Percentiles rank a stretch among this genome's conserved stretches.
Conservation (phyloP, 2,329 filamentous ascomycete species). For the Colletotrichum incanum region DNA sequence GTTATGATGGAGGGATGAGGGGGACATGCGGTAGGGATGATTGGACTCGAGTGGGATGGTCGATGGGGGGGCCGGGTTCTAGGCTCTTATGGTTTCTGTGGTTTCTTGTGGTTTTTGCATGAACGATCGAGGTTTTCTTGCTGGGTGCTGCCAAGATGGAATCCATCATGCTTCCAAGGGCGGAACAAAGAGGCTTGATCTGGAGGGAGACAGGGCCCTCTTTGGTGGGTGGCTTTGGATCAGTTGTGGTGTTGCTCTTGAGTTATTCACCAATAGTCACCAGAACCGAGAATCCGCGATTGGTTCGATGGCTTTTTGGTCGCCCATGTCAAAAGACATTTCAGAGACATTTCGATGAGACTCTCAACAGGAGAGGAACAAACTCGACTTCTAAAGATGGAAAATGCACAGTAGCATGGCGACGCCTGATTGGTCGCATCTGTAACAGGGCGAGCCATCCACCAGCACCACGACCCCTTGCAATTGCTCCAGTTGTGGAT, state of each 20-base stretch:
- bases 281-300: background rate
- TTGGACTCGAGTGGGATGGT: background rate
- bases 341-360: background rate
- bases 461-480: constrained; percentile 8
- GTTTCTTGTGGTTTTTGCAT: constrained; percentile 21
- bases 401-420: constrained; percentile 22
- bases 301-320: background rate
- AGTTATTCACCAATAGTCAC: background rate
- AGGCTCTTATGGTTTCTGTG: background rate
- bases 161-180: constrained; percentile 12
- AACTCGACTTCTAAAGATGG: constrained; percentile 33
- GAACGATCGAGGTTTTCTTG: constrained; percentile 19
- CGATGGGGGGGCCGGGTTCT: background rate
- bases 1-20: constrained; percentile 2
- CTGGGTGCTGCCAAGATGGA: constrained; percentile 22
- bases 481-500: constrained; percentile 1
- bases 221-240: background rate
- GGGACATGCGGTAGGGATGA: constrained; percentile 34
- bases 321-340: background rate
- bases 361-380: background rate
- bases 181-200: constrained; percentile 18
- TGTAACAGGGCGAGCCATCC: constrained; percentile 9
- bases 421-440: constrained; percentile 22
- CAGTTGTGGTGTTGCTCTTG: background rate
- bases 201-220: constrained; percentile 2